phyloP scores from a whole-genome alignment of 2,329 filamentous ascomycete genomes.

The Myotisia sp. region DNA sequence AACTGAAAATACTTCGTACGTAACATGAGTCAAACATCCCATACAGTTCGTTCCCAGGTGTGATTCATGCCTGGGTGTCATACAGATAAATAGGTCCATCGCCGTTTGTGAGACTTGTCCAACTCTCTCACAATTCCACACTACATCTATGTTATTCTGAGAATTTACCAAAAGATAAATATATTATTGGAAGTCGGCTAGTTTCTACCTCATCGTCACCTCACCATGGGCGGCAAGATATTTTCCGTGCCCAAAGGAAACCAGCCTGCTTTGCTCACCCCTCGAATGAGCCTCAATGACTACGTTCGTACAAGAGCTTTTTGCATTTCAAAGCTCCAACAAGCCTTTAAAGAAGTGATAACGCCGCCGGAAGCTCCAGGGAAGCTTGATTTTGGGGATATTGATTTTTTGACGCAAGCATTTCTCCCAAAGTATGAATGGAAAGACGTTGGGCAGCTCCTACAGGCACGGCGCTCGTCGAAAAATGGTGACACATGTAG shows the following conservation, averaged over 20 bases:
- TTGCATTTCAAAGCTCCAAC: constrained; percentile 3
- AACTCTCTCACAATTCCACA: no score
- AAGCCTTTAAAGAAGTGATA: constrained; percentile 2
- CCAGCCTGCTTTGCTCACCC: constrained; percentile 2
- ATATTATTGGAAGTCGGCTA: no score
- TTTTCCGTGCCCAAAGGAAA: constrained; percentile 3
- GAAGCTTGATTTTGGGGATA: constrained; percentile 5
- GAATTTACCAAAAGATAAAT: no score
- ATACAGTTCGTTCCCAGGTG: no score
- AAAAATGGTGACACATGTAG: constrained; percentile 1
- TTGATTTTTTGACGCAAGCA: constrained; percentile 1
- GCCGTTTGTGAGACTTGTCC: no score
- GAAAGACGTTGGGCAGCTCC: neutral
- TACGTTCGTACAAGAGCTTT: constrained; percentile 3
- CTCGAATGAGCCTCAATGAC: constrained; percentile 4
- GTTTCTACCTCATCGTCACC: no score
- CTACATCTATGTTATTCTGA: no score
- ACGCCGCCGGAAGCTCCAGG: constrained; percentile 4
- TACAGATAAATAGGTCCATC: no score
- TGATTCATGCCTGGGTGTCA: no score
- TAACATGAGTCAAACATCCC: no score
- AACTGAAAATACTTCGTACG: no score
- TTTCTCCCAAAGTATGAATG: neutral
- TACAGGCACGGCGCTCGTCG: neutral
- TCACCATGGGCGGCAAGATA: constrained; percentile 6